These are phyloP conservation scores for Pythium periplocum DNA, from an alignment of 352 stramenopile genomes.

Conservation along the genomic window DNA sequence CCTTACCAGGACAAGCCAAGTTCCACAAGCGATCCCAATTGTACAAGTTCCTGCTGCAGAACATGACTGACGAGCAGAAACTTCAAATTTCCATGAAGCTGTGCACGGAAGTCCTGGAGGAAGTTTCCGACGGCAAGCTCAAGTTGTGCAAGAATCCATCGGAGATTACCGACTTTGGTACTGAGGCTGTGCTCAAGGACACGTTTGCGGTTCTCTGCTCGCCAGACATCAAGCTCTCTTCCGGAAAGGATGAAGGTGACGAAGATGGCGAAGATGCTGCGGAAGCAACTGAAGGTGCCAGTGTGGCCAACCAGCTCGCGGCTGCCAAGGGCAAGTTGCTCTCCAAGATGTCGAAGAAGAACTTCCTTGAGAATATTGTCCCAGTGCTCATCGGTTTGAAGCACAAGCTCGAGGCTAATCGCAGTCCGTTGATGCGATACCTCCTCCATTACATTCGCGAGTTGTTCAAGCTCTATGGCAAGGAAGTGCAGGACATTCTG, in stretches of 20 bases:
- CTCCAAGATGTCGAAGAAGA: slow-evolving; percentile 95
- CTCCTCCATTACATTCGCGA: slow-evolving; percentile 93
- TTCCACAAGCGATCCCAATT: slow-evolving; percentile 80
- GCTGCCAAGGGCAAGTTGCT: slow-evolving; percentile 91
- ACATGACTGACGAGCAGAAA: slow-evolving; percentile 96
- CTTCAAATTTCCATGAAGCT: slow-evolving; percentile 94
- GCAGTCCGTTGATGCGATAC: slow-evolving; percentile 92
- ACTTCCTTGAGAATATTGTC: slow-evolving; percentile 96
- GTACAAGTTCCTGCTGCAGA: slow-evolving; percentile 92
- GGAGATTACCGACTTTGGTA: slow-evolving; percentile 76
- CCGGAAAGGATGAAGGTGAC: slow-evolving; percentile 44
- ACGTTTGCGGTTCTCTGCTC: slow-evolving; percentile 85
- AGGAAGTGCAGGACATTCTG: slow-evolving; percentile 93
- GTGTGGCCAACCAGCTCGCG: slow-evolving; percentile 67
- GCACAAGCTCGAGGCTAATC: slow-evolving; percentile 89
- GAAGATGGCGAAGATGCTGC: slow-evolving; percentile 55
- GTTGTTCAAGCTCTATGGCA: slow-evolving; percentile 91
- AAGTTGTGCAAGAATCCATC: slow-evolving; percentile 67
- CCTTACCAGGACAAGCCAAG: slow-evolving; percentile 43
- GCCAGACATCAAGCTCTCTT: slow-evolving; percentile 81
- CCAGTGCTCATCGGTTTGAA: slow-evolving; percentile 96
- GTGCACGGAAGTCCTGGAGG: slow-evolving; percentile 91
- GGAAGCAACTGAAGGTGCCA: slow-evolving; percentile 29
- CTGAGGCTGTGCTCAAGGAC: slow-evolving; percentile 85
- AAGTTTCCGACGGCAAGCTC: slow-evolving; percentile 81